Base-by-base conservation (phyloP, 2,329 filamentous ascomycete genomes). In the Fusarium chuoi region DNA sequence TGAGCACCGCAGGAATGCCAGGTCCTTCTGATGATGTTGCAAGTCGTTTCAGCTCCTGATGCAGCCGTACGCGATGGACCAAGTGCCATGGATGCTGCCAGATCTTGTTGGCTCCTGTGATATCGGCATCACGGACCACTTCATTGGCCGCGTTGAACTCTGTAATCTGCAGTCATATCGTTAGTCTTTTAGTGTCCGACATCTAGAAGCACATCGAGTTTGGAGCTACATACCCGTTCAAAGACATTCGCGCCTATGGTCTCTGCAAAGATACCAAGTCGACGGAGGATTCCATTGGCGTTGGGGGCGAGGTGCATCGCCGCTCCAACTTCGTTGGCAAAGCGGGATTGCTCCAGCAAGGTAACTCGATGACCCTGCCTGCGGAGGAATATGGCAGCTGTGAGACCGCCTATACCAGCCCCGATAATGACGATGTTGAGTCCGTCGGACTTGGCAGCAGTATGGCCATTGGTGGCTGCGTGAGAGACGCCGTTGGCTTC, bases 241-340 rank as follows among this genome's bases (percentile, higher is more conserved):
- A 60, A 60, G 6, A n/a, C 22, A 81, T 83, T 61, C 82, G 80
- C 84, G 13, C 83, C 83, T 41, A 84, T 80, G 2, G 73, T 65
- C 74, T 85, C 83, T 17, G 82, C 81, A 6, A 76, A 75, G 33
- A 86, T 78, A 22, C 83, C 84, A 71, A 81, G 81, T 57, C 81
- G 78, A 5, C 82, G 80, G 15, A 92, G 82, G 5, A 92, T 78
- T 1, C 89, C 88, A 78, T 91, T 90, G 12, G 85, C 82, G 76
- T 92, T 93, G 3, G 91, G 89, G 0, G 88, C 86, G 9, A 92
- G 77, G 75, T 92, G 89, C 26, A 92, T 85, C 0, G 89, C 90
- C 7, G 90, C 89, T 1, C 90, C 90, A 1, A 85, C 80, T 77
- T 91, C 89, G 54, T 83, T 87, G 26, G 87, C 85, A 55, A 91